These are phyloP conservation scores for Crithidia acanthocephali DNA, from an alignment of 208 protist genomes.

Conservation along the genomic window DNA sequence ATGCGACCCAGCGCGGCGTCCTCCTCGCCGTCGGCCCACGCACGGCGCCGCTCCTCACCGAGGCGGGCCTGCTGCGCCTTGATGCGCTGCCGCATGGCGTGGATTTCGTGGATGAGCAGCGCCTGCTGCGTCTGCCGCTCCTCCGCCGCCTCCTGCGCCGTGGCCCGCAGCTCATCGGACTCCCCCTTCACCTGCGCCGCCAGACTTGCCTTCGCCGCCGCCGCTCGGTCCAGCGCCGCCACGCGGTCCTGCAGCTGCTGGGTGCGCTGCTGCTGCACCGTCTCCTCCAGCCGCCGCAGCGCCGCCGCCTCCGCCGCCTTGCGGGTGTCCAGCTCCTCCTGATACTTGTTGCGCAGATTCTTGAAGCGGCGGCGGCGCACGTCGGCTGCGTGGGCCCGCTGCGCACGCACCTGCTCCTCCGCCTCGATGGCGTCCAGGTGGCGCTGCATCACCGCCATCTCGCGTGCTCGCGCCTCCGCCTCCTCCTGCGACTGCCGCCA, in stretches of 20 bases:
- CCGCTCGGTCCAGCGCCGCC: slow-evolving; percentile 32
- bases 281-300: slow-evolving; percentile 21
- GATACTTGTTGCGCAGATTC: slow-evolving; percentile 23
- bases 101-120: slow-evolving; percentile 68
- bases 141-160: slow-evolving; percentile 45
- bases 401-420: slow-evolving; percentile 30
- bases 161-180: slow-evolving; percentile 40
- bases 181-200: slow-evolving; percentile 49
- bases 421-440: slow-evolving; percentile 50
- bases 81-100: slow-evolving; percentile 56
- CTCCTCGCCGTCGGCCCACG: slow-evolving; percentile 20
- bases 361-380: slow-evolving; percentile 26
- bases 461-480: slow-evolving; percentile 32
- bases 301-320: slow-evolving; percentile 16
- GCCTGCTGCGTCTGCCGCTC: slow-evolving; percentile 43
- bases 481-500: slow-evolving; percentile 58
- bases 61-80: slow-evolving; percentile 35
- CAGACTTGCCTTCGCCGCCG: slow-evolving; percentile 28
- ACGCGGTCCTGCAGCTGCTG: slow-evolving; percentile 38
- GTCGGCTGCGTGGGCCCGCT: slow-evolving; percentile 25
- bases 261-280: slow-evolving; percentile 32
- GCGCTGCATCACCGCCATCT: slow-evolving; percentile 37
- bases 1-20: slow-evolving; percentile 33
- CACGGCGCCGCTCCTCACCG: slow-evolving; percentile 27
- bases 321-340: slow-evolving; percentile 14